These are phyloP conservation scores for Elongisporangium prolatum DNA, from an alignment of 352 stramenopile genomes.

Conservation along the genomic window DNA sequence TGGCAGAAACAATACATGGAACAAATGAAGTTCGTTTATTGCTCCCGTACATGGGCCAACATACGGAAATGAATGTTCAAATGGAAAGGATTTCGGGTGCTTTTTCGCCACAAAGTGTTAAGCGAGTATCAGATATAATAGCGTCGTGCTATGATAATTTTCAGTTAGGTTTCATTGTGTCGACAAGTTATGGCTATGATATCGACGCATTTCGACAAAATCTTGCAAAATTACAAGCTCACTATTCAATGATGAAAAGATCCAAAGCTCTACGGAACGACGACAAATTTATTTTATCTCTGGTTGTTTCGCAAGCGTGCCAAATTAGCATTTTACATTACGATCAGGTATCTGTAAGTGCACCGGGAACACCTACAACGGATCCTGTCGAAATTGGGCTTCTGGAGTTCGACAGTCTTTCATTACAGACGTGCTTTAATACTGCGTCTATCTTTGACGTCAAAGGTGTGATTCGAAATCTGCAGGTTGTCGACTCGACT, in stretches of 20 bases:
- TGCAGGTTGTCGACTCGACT: constrained; percentile 68
- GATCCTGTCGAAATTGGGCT: constrained; percentile 10
- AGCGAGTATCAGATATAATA: constrained; percentile 32
- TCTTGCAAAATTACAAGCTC: constrained; percentile 36
- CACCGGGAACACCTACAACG: neutral
- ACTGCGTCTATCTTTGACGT: constrained; percentile 19
- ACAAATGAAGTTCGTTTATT: neutral
- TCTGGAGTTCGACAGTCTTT: constrained; percentile 14
- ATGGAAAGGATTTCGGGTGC: constrained; percentile 18
- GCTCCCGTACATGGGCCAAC: constrained; percentile 3
- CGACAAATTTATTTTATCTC: neutral
- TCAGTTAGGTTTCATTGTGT: constrained; percentile 61
- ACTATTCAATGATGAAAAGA: constrained; percentile 11
- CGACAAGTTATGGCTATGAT: constrained; percentile 59
- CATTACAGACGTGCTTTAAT: constrained; percentile 3
- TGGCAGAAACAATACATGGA: constrained; percentile 1
- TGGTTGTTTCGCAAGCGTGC: constrained; percentile 26
- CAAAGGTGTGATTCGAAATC: constrained; percentile 64
- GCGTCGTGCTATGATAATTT: constrained; percentile 34
- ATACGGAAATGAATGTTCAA: constrained; percentile 20
- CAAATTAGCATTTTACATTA: constrained; percentile 36
- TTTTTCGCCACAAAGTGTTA: constrained; percentile 43
- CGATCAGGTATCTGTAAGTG: constrained; percentile 17
- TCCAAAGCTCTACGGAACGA: neutral
- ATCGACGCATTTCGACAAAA: constrained; percentile 50